Base-by-base conservation (phyloP, 257 asterid species). In the Gardenia jasminoides region DNA sequence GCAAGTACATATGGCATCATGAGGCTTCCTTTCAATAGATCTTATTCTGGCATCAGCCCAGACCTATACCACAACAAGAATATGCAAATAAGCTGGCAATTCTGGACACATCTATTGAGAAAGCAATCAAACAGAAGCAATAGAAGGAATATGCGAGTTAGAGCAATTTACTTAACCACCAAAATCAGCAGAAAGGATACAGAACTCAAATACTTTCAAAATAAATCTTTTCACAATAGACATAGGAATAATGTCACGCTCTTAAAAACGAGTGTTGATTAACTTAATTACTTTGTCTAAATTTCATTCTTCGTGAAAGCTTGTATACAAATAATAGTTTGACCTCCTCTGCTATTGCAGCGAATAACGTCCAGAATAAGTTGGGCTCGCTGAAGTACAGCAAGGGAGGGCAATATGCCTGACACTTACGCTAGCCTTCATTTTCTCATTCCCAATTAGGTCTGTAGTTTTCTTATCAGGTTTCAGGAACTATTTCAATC, bases 371-470 rank as follows among this genome's bases (percentile, higher is more conserved):
- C 99, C 50, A 98, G 99, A 81, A 96, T 96, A 74, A 93, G 90
- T 87, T 92, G 94, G 76, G 99, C 17, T 87, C 58, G 98, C 98
- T 78, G 94, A 77, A 62, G 78, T 87, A 59, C 97, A 91, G 89
- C 99, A 96, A 59, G 99, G 99, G 77, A 96, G 90, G 75, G 92
- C 93, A 82, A 89, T 84, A 83, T 96, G 99, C 83, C 96, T 89
- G 71, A 96, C 99, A 82, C 80, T 96, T 36, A 86, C 85, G 85
- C 98, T 93, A 67, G 99, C 99, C 85, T 96, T 96, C 98, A 93
- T 96, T 85, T 90, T 93, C 88, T 92, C 96, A 89, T 93, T 92
- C 74, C 99, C 99, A 47, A 96, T 98, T 64, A 96, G 97, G 72
- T 96, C 99, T 65, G 86, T 94, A 47, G 95, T 93, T 84, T 90